Evolutionary conservation across 2,329 filamentous ascomycete genomes (phyloP).

Genomic region (Cercospora sp.): DNA sequence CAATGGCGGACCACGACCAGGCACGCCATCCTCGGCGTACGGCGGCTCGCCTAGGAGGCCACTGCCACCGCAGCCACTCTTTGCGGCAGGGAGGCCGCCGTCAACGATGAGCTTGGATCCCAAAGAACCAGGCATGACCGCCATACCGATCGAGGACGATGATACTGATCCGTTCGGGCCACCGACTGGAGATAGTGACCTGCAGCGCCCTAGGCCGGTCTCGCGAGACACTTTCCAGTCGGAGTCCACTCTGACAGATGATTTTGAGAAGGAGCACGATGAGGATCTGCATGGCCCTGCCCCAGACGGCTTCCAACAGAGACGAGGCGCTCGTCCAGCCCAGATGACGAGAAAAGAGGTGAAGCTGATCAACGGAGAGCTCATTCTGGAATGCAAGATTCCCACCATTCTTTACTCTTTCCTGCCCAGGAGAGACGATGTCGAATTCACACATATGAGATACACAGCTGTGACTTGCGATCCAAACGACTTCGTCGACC

Average conservation of each 20-base stretch:
- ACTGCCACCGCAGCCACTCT: constrained; percentile 83
- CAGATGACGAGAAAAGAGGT: constrained; percentile 94
- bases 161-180: constrained; percentile 66
- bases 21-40: constrained; percentile 86
- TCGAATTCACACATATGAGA: constrained; percentile 98
- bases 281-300: constrained; percentile 72
- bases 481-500: constrained; percentile 85
- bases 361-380: constrained; percentile 92
- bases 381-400: constrained; percentile 98
- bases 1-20: constrained; percentile 85
- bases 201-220: constrained; percentile 55
- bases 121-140: constrained; percentile 59
- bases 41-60: constrained; percentile 84
- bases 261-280: constrained; percentile 59
- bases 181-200: constrained; percentile 55
- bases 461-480: constrained; percentile 99
- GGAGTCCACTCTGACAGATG: constrained; percentile 60
- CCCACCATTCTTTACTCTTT: constrained; percentile 98
- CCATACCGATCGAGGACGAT: constrained; percentile 64
- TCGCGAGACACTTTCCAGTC: constrained; percentile 65
- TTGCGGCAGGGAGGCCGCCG: constrained; percentile 57
- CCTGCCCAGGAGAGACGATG: constrained; percentile 83
- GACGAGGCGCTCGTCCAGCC: constrained; percentile 80
- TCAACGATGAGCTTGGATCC: constrained; percentile 42
- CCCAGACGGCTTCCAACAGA: constrained; percentile 80